Percentiles rank a stretch among this genome's conserved stretches.
Conservation (phyloP, 495 filamentous ascomycete species). For the Penicillium fimorum region DNA sequence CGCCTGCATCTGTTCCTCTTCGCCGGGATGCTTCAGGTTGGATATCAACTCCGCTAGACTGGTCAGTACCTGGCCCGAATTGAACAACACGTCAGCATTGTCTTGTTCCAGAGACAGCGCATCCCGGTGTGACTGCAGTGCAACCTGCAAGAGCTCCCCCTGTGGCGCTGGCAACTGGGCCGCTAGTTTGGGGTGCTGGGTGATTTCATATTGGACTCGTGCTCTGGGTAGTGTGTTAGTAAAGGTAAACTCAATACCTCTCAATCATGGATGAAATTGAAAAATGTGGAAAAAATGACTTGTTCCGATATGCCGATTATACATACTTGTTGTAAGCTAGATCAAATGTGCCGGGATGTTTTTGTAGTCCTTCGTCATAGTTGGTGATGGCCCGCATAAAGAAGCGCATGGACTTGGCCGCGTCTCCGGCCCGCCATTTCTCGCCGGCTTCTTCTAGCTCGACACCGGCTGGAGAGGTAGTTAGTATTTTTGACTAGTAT, state of each 20-base stretch:
- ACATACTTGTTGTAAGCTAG: conserved; percentile 72
- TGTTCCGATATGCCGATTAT: neutral
- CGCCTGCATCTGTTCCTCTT: conserved; percentile 40
- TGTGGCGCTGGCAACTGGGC: conserved; percentile 52
- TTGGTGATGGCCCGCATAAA: conserved; percentile 64
- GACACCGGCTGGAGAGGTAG: conserved; percentile 53
- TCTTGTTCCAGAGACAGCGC: conserved; percentile 58
- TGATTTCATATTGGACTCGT: conserved; percentile 62
- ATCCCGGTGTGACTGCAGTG: conserved; percentile 59
- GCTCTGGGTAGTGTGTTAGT: conserved; percentile 40
- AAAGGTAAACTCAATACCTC: conserved; percentile 7
- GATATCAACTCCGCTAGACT: conserved; percentile 59
- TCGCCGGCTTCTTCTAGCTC: conserved; percentile 66
- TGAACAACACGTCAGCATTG: conserved; percentile 66
- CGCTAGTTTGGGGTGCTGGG: conserved; percentile 57
- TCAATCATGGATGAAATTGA: conserved; percentile 12
- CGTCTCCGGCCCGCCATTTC: conserved; percentile 73
- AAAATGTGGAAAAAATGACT: neutral
- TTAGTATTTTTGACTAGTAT: neutral
- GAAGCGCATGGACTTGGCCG: conserved; percentile 65
- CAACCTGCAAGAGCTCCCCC: conserved; percentile 51
- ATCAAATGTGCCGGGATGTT: conserved; percentile 60
- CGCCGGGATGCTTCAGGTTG: conserved; percentile 44
- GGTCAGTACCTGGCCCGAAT: conserved; percentile 65
- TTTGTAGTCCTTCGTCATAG: conserved; percentile 60